Evolutionary conservation across 768 basidiomycete species (phyloP).

Genomic region (Tulasnella sp.): DNA sequence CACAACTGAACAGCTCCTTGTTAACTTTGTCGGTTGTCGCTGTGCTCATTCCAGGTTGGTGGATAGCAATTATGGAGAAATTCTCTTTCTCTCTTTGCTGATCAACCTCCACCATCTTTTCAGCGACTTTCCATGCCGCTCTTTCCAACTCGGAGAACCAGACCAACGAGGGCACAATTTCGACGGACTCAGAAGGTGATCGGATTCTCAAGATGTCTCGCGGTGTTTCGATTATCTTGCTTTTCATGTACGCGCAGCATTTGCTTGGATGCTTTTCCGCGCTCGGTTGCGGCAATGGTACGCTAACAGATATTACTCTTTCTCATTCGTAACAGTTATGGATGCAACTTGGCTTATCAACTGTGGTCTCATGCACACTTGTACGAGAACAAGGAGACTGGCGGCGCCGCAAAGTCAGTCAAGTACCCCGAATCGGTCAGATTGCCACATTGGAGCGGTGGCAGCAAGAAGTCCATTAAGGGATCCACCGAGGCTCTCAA

Average conservation of each 20-base stretch:
- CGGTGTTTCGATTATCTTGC: conserved; percentile 73
- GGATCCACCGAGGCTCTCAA: neutral
- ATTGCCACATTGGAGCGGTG: neutral
- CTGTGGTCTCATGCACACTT: conserved; percentile 69
- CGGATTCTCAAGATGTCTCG: conserved; percentile 70
- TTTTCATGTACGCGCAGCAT: conserved; percentile 49
- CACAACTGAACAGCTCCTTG: conserved; percentile 71
- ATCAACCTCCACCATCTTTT: conserved; percentile 20
- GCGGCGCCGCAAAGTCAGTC: neutral
- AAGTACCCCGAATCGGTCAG: neutral
- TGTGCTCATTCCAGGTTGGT: conserved; percentile 55
- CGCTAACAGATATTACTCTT: neutral
- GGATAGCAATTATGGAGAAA: neutral
- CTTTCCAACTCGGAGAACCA: conserved; percentile 36
- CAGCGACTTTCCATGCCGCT: conserved; percentile 69
- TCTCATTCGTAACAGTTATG: conserved; percentile 52
- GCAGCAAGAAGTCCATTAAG: neutral
- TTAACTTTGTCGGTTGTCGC: conserved; percentile 77
- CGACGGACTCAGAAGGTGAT: conserved; percentile 41
- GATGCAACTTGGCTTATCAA: conserved; percentile 73
- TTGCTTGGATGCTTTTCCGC: neutral
- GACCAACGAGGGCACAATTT: conserved; percentile 32
- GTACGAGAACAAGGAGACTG: conserved; percentile 44
- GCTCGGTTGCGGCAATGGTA: neutral
- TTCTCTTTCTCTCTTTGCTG: neutral